Conservation (phyloP, 331 rosid genomes). For the Cydonia oblonga region DNA sequence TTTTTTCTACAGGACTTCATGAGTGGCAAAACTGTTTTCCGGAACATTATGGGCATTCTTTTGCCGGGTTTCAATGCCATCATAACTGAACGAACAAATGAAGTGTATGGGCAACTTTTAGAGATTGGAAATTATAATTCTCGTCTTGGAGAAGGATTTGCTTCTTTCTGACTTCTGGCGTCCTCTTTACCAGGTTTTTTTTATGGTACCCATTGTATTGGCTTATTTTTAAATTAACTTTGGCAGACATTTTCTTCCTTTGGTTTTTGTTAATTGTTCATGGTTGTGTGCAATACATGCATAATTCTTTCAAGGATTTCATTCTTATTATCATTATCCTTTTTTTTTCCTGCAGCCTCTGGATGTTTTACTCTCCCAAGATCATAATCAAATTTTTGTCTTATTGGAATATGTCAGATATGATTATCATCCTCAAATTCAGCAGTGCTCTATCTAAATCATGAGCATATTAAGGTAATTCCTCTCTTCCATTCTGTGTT, state of each 20-base stretch:
- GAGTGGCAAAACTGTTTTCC: conserved; percentile 84
- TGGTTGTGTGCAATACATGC: neutral
- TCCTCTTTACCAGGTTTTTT: conserved; percentile 73
- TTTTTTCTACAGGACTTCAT: conserved; percentile 70
- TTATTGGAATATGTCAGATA: conserved; percentile 93
- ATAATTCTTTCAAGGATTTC: neutral
- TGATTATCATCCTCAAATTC: conserved; percentile 80
- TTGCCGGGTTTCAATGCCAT: conserved; percentile 62
- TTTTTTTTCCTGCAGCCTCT: conserved; percentile 51
- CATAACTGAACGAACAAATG: conserved; percentile 65
- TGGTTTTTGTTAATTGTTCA: no score
- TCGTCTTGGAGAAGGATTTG: conserved; percentile 71
- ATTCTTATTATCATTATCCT: neutral
- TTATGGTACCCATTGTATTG: neutral
- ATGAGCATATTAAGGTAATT: conserved; percentile 83
- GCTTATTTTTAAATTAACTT: neutral
- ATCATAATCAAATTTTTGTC: conserved; percentile 80
- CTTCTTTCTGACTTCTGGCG: conserved; percentile 91
- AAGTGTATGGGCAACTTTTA: conserved; percentile 67
- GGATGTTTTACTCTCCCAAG: conserved; percentile 91
- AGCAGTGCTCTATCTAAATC: conserved; percentile 82
- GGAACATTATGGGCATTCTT: conserved; percentile 91
- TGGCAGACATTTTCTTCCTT: neutral
- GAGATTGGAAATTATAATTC: conserved; percentile 85
- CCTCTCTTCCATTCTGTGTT: conserved; percentile 16